These are phyloP conservation scores for Monosporascus sp. DNA, from an alignment of 2,329 filamentous ascomycete genomes.

Conservation along the genomic window DNA sequence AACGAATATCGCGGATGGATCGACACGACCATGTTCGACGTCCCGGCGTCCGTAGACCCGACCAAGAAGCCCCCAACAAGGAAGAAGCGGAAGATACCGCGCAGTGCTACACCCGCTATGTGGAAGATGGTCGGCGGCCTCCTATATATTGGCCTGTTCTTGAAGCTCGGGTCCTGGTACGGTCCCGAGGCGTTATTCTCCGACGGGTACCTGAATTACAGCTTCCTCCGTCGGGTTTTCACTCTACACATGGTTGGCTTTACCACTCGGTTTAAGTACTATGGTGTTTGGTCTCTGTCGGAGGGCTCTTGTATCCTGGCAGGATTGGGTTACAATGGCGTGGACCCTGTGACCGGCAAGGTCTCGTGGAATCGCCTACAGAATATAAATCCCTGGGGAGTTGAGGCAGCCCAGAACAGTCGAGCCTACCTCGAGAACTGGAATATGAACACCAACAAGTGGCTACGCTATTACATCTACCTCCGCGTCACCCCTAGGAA, in stretches of 20 bases:
- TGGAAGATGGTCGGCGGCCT: conserved; percentile 70
- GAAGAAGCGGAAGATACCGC: conserved; percentile 86
- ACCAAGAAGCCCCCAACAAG: conserved; percentile 79
- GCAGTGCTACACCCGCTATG: conserved; percentile 79
- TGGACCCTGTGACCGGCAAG: conserved; percentile 78
- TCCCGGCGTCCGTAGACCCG: conserved; percentile 75
- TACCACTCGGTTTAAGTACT: conserved; percentile 84
- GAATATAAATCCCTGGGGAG: conserved; percentile 80
- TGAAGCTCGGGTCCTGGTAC: conserved; percentile 66
- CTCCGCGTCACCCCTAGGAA: conserved; percentile 90
- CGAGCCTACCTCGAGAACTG: conserved; percentile 84
- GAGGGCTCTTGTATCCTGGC: conserved; percentile 93
- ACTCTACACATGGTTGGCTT: conserved; percentile 80
- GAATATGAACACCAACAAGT: conserved; percentile 99
- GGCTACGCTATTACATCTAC: conserved; percentile 94
- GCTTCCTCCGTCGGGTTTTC: conserved; percentile 68
- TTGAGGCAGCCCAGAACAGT: conserved; percentile 91
- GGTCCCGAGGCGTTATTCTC: conserved; percentile 56
- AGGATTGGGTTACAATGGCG: conserved; percentile 88
- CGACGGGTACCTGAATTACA: conserved; percentile 61
- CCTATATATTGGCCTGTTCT: conserved; percentile 72
- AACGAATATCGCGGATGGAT: conserved; percentile 90
- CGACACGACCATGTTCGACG: conserved; percentile 88
- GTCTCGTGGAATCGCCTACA: conserved; percentile 83
- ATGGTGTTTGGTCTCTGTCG: conserved; percentile 89